phyloP scores from a whole-genome alignment of 1,139 yeast genomes.

The Oligophagozyma castellii region DNA sequence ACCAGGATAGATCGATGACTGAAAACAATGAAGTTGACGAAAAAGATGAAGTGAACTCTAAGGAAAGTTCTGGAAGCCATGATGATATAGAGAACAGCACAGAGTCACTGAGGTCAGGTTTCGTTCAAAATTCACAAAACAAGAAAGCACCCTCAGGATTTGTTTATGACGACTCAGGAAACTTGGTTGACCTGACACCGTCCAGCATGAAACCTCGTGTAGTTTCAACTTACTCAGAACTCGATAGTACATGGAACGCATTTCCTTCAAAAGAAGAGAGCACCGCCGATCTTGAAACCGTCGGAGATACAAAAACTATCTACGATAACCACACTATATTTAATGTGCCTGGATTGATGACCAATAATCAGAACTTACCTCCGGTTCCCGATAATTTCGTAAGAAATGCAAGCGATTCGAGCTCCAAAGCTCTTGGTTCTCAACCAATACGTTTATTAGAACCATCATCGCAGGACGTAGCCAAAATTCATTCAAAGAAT shows the following conservation, averaged over 20 bases:
- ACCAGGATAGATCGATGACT: constrained; percentile 1
- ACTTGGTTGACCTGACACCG: constrained; percentile 18
- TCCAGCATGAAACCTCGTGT: constrained; percentile 18
- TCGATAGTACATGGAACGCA: constrained; percentile 25
- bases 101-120: constrained; percentile 19
- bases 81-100: constrained; percentile 7
- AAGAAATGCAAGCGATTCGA: constrained; percentile 1
- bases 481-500: constrained; percentile 6
- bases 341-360: constrained; percentile 24
- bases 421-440: not conserved
- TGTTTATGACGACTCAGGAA: constrained; percentile 20
- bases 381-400: constrained; percentile 19
- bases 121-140: constrained; percentile 18
- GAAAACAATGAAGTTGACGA: too few species aligned
- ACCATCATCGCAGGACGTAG: constrained; percentile 10
- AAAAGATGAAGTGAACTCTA: too few species aligned
- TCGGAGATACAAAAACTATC: constrained; percentile 23
- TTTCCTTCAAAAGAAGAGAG: constrained; percentile 17
- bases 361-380: constrained; percentile 18
- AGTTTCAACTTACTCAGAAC: constrained; percentile 20
- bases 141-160: constrained; percentile 21
- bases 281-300: constrained; percentile 18
- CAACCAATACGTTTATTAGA: constrained; percentile 1
- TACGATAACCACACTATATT: constrained; percentile 24
- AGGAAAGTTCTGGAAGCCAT: not conserved